phyloP scores from a whole-genome alignment of 176 grass and related monocot species.

The Guadua angustifolia region DNA sequence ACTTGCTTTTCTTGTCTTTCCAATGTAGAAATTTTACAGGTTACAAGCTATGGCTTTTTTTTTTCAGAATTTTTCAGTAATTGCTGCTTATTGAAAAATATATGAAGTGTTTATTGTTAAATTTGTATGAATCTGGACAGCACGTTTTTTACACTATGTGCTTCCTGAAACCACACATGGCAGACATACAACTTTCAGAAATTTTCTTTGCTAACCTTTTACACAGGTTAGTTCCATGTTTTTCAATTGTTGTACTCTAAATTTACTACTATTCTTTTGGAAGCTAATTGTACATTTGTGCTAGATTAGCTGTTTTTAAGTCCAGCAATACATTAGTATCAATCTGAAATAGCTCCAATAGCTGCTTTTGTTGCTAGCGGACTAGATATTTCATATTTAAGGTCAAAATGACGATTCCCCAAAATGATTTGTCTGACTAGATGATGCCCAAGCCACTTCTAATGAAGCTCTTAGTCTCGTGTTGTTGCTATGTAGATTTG shows the following conservation, averaged over 20 bases:
- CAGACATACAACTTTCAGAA: background rate
- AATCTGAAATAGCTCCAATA: background rate
- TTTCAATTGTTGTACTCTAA: background rate
- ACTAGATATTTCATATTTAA: background rate
- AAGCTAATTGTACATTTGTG: background rate
- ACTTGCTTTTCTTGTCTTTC: background rate
- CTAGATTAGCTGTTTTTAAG: background rate
- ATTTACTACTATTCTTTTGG: background rate
- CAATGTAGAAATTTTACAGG: background rate
- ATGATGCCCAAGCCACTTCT: background rate
- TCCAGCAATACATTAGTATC: background rate
- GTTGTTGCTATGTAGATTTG: background rate
- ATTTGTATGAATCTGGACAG: background rate
- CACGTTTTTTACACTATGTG: constrained; percentile 5
- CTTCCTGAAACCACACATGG: background rate
- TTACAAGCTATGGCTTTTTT: background rate
- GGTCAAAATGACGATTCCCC: background rate
- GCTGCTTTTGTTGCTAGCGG: constrained; percentile 23
- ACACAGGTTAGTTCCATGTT: background rate
- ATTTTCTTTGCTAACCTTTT: constrained; percentile 12
- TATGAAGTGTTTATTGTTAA: background rate
- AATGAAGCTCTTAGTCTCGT: background rate
- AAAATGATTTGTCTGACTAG: background rate
- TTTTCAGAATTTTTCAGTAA: background rate
- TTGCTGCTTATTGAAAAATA: background rate